Base-by-base conservation (phyloP, 2,329 filamentous ascomycete species). In the Alternaria ventricosa region DNA sequence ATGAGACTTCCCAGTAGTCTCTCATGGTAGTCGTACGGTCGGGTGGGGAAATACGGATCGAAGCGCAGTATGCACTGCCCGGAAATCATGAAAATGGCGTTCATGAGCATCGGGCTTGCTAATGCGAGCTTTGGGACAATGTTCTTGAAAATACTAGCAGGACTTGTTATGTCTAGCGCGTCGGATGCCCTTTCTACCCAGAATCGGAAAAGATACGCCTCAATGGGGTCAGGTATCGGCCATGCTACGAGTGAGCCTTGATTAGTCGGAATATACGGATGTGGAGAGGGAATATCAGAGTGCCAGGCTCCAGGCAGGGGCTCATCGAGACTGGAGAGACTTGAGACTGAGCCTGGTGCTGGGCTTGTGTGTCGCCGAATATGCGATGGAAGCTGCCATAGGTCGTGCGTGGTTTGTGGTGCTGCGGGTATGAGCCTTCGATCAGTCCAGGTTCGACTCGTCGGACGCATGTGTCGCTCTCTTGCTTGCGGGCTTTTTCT, bases 61-160 rank as follows among this genome's bases (percentile, higher is more conserved):
- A 60, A 51, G 18, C 75, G 77, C 28, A 71, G 74, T 12, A 83
- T 65, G 57, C 82, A 79, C 55, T 81, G 74, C 18, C 80, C 78
- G 6, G 80, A 79, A 6, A 76, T 78, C 22, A 80, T 79, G 36
- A 78, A 73, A n/a, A 81, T 76, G 5, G 79, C 78, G 59, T 78
- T 78, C 59, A 79, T 66, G 18, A 85, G 67, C 18, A 83, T 76
- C 0, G 81, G 79, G 43, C 79, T 82, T 25, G 75, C 67, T 4
- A 78, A 76, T 7, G 69, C 66, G 30, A 71, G 55, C 22, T 64
- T 63, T 27, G 68, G 68, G 13, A 68, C 56, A 2, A 63, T 23
- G 10, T 60, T 49, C 20, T 50, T 61, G 22, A 68, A 71, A 6
- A 71, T 33, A 7, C 50, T 55, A 27, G 64, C 30, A 10, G 71